These are phyloP conservation scores for Fusarium sterilihyphosum DNA, from an alignment of 2,329 filamentous ascomycete genomes.

Conservation along the genomic window DNA sequence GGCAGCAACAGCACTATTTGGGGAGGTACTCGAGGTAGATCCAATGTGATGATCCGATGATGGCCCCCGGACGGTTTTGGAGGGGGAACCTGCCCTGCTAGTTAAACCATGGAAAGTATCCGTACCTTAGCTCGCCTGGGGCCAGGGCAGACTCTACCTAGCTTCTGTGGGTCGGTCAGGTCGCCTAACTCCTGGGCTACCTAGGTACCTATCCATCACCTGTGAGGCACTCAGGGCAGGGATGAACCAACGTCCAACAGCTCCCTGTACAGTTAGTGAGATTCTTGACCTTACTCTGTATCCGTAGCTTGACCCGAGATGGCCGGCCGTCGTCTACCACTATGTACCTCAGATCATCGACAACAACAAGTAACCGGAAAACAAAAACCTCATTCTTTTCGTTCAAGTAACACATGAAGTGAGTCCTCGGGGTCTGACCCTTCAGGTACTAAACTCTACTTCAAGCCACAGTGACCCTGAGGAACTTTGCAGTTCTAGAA, in stretches of 20 bases:
- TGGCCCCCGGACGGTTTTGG: constrained; percentile 25
- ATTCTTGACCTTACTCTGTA: background rate
- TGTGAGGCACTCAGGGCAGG: constrained; percentile 13
- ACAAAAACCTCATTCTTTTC: background rate
- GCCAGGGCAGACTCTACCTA: constrained; percentile 3
- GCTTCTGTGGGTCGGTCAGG: constrained; percentile 36
- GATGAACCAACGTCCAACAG: constrained; percentile 24
- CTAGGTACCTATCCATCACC: background rate
- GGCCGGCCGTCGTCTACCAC: background rate
- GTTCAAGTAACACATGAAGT: background rate
- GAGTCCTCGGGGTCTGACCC: background rate
- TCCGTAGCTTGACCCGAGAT: background rate
- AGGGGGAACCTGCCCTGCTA: constrained; percentile 28
- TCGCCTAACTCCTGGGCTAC: background rate
- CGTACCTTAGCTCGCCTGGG: constrained; percentile 1
- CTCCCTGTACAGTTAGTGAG: constrained; percentile 19
- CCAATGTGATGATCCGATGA: constrained; percentile 40
- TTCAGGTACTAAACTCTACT: constrained; percentile 35
- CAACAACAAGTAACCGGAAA: background rate
- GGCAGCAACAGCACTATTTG: background rate
- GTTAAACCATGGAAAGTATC: constrained; percentile 9
- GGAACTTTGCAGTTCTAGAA: constrained; percentile 30
- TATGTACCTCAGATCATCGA: background rate
- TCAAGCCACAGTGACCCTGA: constrained; percentile 31
- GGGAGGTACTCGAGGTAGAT: background rate